Conservation (phyloP, 2,329 filamentous ascomycete species). For the Graphilbum sp. region DNA sequence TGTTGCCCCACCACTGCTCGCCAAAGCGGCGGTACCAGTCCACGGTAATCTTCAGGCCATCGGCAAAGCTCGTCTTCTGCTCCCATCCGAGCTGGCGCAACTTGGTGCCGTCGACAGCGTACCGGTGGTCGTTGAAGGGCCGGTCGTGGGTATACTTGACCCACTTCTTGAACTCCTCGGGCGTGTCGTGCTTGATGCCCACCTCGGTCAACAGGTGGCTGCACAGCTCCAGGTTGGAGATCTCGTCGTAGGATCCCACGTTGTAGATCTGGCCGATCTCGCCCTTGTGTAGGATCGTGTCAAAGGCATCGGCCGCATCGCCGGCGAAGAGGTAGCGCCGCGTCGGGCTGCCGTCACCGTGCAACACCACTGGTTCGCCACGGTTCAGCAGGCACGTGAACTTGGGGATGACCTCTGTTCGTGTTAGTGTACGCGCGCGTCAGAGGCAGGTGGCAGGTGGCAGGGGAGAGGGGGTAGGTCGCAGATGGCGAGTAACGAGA, state of each 20-base stretch:
- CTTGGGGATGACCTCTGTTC: slow-evolving; percentile 64
- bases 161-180: slow-evolving; percentile 42
- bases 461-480: no score
- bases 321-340: slow-evolving; percentile 64
- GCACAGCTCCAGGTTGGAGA: slow-evolving; percentile 59
- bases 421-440: no score
- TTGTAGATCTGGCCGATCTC: slow-evolving; percentile 65
- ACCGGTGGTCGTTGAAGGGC: slow-evolving; percentile 62
- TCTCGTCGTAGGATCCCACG: slow-evolving; percentile 61
- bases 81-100: slow-evolving; percentile 51
- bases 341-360: slow-evolving; percentile 60
- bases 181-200: slow-evolving; percentile 31
- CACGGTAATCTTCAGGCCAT: slow-evolving; percentile 47
- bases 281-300: slow-evolving; percentile 69
- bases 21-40: slow-evolving; percentile 54
- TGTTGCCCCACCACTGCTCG: slow-evolving; percentile 57
- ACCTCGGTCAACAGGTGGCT: slow-evolving; percentile 46
- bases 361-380: slow-evolving; percentile 50
- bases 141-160: slow-evolving; percentile 63
- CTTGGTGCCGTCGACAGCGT: slow-evolving; percentile 55
- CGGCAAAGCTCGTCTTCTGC: slow-evolving; percentile 46
- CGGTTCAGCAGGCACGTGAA: slow-evolving; percentile 59
- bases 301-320: slow-evolving; percentile 67
- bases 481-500: no score
- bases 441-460: no score